Evolutionary conservation across 805 yeast species (phyloP).

Genomic region (Candida succiphila): DNA sequence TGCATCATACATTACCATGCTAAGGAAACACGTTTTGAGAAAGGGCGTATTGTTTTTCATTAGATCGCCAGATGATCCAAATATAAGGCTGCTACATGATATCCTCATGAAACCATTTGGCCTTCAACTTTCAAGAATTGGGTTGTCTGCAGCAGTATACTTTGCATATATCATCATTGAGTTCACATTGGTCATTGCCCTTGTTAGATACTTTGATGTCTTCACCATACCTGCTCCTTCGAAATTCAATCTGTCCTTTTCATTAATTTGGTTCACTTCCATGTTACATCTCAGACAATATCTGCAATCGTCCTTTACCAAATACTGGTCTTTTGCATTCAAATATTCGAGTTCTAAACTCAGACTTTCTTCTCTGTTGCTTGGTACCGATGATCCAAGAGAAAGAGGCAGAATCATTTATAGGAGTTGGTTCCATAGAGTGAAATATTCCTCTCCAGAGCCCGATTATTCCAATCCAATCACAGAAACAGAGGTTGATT

Average conservation of each 20-base stretch:
- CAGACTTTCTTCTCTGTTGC: constrained; percentile 75
- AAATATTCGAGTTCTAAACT: constrained; percentile 41
- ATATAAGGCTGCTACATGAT: constrained; percentile 76
- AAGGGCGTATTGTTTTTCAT: constrained; percentile 88
- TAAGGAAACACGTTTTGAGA: constrained; percentile 60
- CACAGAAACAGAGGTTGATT: constrained; percentile 32
- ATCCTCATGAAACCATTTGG: constrained; percentile 70
- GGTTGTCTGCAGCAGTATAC: constrained; percentile 65
- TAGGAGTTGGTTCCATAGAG: constrained; percentile 34
- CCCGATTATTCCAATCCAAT: constrained; percentile 50
- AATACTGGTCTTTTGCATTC: constrained; percentile 57
- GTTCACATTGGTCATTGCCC: constrained; percentile 55
- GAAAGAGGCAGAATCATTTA: constrained; percentile 66
- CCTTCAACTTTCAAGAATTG: constrained; percentile 64
- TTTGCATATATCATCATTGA: constrained; percentile 65
- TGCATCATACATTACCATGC: constrained; percentile 81
- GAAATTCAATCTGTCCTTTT: background rate
- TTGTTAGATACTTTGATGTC: constrained; percentile 28
- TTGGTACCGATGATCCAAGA: constrained; percentile 47
- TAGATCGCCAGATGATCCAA: constrained; percentile 91
- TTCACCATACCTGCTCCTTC: constrained; percentile 17
- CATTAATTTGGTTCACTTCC: background rate
- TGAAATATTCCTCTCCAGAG: constrained; percentile 15
- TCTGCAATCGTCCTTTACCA: background rate
- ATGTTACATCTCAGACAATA: background rate